Evolutionary conservation across 495 filamentous ascomycete species (phyloP).

Genomic region (Penicillium longicatenatum): DNA sequence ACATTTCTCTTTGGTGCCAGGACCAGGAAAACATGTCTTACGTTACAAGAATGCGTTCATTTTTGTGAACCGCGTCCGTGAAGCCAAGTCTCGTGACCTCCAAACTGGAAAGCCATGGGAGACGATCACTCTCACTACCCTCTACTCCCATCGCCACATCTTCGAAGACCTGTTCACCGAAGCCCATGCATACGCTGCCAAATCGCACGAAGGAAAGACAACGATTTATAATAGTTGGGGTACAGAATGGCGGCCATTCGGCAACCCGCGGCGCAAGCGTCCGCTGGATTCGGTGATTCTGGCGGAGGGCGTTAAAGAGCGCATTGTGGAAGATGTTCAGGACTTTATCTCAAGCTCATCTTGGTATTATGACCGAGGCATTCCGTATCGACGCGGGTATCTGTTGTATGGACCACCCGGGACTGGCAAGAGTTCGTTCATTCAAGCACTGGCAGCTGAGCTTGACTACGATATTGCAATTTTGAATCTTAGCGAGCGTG

Average conservation of each 20-base stretch:
- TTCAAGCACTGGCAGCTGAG: constrained; percentile 89
- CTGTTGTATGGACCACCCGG: constrained; percentile 92
- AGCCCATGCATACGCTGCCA: constrained; percentile 74
- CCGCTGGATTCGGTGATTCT: constrained; percentile 87
- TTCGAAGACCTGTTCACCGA: constrained; percentile 85
- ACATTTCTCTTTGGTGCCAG: constrained; percentile 85
- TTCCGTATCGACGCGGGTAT: constrained; percentile 93
- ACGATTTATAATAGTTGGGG: constrained; percentile 83
- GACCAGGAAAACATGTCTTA: constrained; percentile 83
- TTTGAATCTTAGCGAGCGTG: constrained; percentile 89
- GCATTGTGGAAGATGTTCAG: constrained; percentile 79
- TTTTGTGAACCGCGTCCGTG: constrained; percentile 80
- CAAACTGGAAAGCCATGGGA: constrained; percentile 87
- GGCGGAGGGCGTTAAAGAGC: constrained; percentile 81
- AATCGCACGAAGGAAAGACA: constrained; percentile 88
- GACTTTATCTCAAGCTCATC: constrained; percentile 76
- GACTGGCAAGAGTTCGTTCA: constrained; percentile 94
- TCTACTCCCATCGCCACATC: constrained; percentile 82
- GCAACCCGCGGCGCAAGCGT: constrained; percentile 82
- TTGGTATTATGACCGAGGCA: constrained; percentile 94
- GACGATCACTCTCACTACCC: constrained; percentile 86
- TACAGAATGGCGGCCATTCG: constrained; percentile 83
- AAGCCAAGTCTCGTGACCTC: constrained; percentile 68
- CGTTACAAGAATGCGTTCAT: constrained; percentile 86
- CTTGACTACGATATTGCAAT: constrained; percentile 94